Evolutionary conservation across 768 basidiomycete genomes (phyloP), one percentile per base, ranked within the genome.

Genomic region (Suillus cothurnatus): DNA sequence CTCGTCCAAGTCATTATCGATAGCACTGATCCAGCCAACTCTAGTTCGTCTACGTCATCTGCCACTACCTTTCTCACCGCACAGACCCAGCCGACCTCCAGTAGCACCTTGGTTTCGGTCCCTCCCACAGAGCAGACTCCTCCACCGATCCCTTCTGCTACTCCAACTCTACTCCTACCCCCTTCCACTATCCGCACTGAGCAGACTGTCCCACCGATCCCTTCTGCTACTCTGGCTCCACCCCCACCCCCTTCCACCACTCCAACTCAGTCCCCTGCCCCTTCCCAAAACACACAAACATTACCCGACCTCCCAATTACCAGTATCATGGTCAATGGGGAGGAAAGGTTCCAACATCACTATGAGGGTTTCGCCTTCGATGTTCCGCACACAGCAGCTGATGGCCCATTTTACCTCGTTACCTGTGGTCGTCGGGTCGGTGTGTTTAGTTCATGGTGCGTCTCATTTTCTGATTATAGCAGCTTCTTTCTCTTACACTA

Each of bases 351-450:
- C 6, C 62, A 56, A 19, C 34, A 52, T 0, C 50, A 19, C 3
- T 63, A 63, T 38, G 1, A 53, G 2, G 32, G 36, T 0, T 52
- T 63, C 2, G 4, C 14, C 14, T 63, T 63, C 7, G 36, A 63
- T 5, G 12, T 63, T 36, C 62, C 52, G 14, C 28, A 41, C 2
- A 6, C 52, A 17, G 50, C 19, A 2, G 50, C 52, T 12, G 6
- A 7, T 0, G 41, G 61, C 39, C 63, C 63, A 23, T 64, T 57
- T 23, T 64, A 64, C 41, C 11, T 64, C 5, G 56, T 64, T 15
- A 64, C 63, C 3, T 23, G 55, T 21, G 63, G 63, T 8, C 43
- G 55, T 15, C 34, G 38, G 63, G 26, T 64, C 11, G 63, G 63
- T 7, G 9, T 64, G 2, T 64, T 64, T 3, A 21, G 12, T 6